Conservation (phyloP, 352 stramenopile genomes). For the Phytophthora palmivora region DNA sequence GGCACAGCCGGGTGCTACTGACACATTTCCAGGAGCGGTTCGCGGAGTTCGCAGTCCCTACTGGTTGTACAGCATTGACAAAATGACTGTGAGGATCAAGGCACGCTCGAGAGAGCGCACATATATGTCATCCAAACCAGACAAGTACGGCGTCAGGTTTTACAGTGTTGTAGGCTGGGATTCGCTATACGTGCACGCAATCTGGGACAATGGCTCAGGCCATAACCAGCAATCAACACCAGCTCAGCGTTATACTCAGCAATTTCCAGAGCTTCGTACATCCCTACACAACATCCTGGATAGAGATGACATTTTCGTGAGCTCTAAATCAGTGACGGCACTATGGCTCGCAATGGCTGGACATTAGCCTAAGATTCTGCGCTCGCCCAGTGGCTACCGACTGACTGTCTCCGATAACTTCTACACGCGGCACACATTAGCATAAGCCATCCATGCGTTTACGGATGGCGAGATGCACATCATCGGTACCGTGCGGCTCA, state of each 20-base stretch:
- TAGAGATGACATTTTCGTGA: neutral
- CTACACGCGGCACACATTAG: slow-evolving; percentile 9
- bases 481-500: neutral
- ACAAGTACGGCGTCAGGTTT: slow-evolving; percentile 16
- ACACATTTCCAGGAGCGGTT: slow-evolving; percentile 6
- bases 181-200: slow-evolving; percentile 8
- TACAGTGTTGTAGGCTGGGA: slow-evolving; percentile 15
- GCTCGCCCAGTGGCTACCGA: neutral
- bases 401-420: slow-evolving; percentile 11
- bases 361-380: slow-evolving; percentile 1
- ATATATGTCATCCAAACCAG: slow-evolving; percentile 12
- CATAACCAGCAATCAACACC: neutral
- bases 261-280: neutral
- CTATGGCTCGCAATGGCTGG: slow-evolving; percentile 13
- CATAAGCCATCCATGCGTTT: slow-evolving; percentile 1
- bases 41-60: slow-evolving; percentile 1
- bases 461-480: slow-evolving; percentile 5
- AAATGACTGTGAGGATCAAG: slow-evolving; percentile 6
- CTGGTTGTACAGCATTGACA: slow-evolving; percentile 7
- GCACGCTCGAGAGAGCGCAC: neutral
- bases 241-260: neutral
- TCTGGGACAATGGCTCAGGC: slow-evolving; percentile 11
- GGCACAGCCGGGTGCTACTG: slow-evolving; percentile 1
- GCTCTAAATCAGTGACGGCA: neutral
- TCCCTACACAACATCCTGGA: neutral